Evolutionary conservation across 2,329 filamentous ascomycete species (phyloP).

Genomic region (Myotisia sp.): DNA sequence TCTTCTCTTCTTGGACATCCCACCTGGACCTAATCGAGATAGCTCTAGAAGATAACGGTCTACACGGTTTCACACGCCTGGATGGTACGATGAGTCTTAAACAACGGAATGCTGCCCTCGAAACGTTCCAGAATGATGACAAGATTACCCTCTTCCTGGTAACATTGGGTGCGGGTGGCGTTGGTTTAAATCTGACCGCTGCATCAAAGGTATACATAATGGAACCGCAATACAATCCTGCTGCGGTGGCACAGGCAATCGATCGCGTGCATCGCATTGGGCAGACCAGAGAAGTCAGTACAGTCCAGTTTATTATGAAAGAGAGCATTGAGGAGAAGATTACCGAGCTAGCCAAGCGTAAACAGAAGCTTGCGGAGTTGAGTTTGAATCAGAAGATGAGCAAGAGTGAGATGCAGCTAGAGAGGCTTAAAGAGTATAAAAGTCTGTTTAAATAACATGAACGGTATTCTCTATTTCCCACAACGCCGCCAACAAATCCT

Average conservation of each 20-base stretch:
- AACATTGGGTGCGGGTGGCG: constrained; percentile 79
- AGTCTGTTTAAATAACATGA: constrained; percentile 40
- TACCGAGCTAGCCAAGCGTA: constrained; percentile 76
- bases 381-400: constrained; percentile 58
- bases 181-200: constrained; percentile 79
- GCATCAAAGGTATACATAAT: constrained; percentile 86
- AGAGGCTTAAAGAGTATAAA: constrained; percentile 48
- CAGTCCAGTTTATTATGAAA: constrained; percentile 77
- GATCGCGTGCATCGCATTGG: constrained; percentile 86
- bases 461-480: too few relatives aligned
- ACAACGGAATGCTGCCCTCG: constrained; percentile 60
- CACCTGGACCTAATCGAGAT: constrained; percentile 85
- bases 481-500: too few relatives aligned
- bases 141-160: constrained; percentile 69
- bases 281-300: constrained; percentile 77
- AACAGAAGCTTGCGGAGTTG: constrained; percentile 76
- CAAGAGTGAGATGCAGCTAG: constrained; percentile 49
- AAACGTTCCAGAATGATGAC: constrained; percentile 59
- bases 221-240: constrained; percentile 96
- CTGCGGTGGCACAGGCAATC: constrained; percentile 83
- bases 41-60: constrained; percentile 47
- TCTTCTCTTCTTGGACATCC: constrained; percentile 93
- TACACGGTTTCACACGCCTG: constrained; percentile 57
- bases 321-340: constrained; percentile 91
- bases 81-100: constrained; percentile 76